Conservation (phyloP, 495 filamentous ascomycete genomes). For the Penicillium cosmopolitanum region DNA sequence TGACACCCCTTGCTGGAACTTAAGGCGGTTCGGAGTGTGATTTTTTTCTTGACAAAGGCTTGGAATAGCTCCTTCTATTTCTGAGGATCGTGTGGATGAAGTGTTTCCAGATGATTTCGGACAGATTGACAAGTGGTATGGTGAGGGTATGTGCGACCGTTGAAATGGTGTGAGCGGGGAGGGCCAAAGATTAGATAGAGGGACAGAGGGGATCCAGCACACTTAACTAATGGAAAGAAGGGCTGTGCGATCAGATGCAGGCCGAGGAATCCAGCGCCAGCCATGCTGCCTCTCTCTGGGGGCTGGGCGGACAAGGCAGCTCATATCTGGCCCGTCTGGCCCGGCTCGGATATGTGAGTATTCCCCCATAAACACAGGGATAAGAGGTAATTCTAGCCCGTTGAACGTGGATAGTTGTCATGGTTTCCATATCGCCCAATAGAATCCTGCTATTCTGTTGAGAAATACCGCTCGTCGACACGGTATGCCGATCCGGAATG, state of each 20-base stretch:
- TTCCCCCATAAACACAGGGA: not conserved
- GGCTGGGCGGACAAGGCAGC: constrained; percentile 14
- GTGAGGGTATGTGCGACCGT: not conserved
- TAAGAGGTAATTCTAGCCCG: not conserved
- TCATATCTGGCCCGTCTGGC: constrained; percentile 12
- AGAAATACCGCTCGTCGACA: constrained; percentile 8
- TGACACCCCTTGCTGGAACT: no score
- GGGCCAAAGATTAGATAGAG: constrained; percentile 9
- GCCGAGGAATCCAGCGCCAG: constrained; percentile 15
- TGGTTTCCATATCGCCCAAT: constrained; percentile 6
- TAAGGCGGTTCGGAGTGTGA: no score
- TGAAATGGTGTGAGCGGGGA: not conserved
- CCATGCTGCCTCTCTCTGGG: not conserved
- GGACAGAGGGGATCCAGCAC: not conserved
- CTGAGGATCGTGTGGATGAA: no score
- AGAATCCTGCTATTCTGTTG: not conserved
- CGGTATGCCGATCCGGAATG: constrained; percentile 31
- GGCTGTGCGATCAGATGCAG: constrained; percentile 13
- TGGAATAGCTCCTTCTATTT: no score
- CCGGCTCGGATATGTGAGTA: constrained; percentile 9
- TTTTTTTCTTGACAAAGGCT: no score
- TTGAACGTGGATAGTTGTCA: not conserved
- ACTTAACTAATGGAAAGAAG: constrained; percentile 23
- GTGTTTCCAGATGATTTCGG: not conserved
- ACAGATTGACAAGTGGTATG: not conserved